phyloP scores from a whole-genome alignment of 225 moss, liverwort and hornwort genomes.

The Antitrichia curtipendula region DNA sequence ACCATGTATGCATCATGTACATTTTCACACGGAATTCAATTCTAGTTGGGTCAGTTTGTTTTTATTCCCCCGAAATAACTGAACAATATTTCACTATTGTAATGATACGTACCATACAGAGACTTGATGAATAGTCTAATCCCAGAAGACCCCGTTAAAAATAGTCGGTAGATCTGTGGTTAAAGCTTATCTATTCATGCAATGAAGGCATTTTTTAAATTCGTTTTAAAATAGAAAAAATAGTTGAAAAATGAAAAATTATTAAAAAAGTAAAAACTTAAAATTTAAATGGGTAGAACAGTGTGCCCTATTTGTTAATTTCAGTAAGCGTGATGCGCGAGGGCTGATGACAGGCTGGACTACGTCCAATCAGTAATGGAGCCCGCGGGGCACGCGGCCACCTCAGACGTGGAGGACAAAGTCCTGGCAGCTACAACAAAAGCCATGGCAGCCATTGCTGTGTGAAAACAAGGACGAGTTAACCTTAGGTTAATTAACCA shows the following conservation, averaged over 20 bases:
- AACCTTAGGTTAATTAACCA: background rate
- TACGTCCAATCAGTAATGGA: slow-evolving; percentile 22
- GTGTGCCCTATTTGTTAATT: background rate
- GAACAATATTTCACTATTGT: background rate
- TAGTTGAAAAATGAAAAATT: too few relatives aligned
- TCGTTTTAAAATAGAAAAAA: background rate
- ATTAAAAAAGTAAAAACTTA: too few relatives aligned
- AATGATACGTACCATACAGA: background rate
- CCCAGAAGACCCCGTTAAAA: background rate
- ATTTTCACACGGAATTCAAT: background rate
- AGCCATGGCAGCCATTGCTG: background rate
- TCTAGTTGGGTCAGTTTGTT: too few relatives aligned
- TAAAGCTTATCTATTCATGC: background rate
- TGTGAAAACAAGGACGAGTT: background rate
- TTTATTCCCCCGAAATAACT: background rate
- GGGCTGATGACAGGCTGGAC: slow-evolving; percentile 1
- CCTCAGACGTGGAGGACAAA: background rate
- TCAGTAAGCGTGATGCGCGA: background rate
- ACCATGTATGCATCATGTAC: background rate
- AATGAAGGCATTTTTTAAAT: too few relatives aligned
- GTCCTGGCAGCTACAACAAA: background rate
- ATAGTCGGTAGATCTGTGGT: background rate
- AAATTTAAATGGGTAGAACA: too few relatives aligned
- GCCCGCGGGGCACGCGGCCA: background rate
- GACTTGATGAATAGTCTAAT: background rate